These are phyloP conservation scores for Colletotrichum endophyticum DNA, from an alignment of 2,329 filamentous ascomycete species.

Conservation along the genomic window DNA sequence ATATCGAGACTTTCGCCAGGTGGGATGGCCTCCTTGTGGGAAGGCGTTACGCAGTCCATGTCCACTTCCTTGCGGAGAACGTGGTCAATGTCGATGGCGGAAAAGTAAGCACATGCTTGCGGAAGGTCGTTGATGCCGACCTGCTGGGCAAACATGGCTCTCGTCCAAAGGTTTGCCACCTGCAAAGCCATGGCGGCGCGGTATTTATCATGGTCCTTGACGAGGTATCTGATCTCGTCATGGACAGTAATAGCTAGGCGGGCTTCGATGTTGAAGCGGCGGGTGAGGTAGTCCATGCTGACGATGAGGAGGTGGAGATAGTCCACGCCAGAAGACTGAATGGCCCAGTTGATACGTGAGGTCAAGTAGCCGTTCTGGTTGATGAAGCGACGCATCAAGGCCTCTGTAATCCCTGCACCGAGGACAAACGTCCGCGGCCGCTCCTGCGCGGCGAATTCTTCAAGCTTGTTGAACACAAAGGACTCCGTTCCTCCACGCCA, in stretches of 20 bases:
- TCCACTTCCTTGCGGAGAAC: slow-evolving; percentile 98
- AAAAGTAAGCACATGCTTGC: slow-evolving; percentile 94
- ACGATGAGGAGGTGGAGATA: slow-evolving; percentile 95
- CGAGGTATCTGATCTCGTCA: slow-evolving; percentile 95
- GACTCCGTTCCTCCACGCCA: slow-evolving; percentile 97
- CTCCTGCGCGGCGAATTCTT: slow-evolving; percentile 97
- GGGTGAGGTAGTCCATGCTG: slow-evolving; percentile 90
- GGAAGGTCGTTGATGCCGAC: slow-evolving; percentile 95
- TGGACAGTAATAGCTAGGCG: slow-evolving; percentile 94
- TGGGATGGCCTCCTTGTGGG: slow-evolving; percentile 77
- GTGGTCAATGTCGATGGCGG: slow-evolving; percentile 91
- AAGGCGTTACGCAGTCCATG: slow-evolving; percentile 95
- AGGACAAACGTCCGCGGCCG: slow-evolving; percentile 88
- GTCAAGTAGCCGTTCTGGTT: slow-evolving; percentile 93
- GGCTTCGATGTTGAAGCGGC: slow-evolving; percentile 83
- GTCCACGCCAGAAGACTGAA: slow-evolving; percentile 96
- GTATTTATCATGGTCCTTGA: slow-evolving; percentile 85
- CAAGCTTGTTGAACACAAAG: slow-evolving; percentile 97
- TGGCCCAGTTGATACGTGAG: slow-evolving; percentile 98
- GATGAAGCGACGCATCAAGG: slow-evolving; percentile 86
- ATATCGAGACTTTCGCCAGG: slow-evolving; percentile 91
- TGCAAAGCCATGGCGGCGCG: slow-evolving; percentile 91
- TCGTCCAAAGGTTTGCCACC: slow-evolving; percentile 93
- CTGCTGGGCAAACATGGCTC: slow-evolving; percentile 96
- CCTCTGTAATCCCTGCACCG: slow-evolving; percentile 94